Evolutionary conservation across 805 yeast genomes (phyloP), one percentile per base, ranked within the genome.

Genomic region (Yamadazyma laniorum): DNA sequence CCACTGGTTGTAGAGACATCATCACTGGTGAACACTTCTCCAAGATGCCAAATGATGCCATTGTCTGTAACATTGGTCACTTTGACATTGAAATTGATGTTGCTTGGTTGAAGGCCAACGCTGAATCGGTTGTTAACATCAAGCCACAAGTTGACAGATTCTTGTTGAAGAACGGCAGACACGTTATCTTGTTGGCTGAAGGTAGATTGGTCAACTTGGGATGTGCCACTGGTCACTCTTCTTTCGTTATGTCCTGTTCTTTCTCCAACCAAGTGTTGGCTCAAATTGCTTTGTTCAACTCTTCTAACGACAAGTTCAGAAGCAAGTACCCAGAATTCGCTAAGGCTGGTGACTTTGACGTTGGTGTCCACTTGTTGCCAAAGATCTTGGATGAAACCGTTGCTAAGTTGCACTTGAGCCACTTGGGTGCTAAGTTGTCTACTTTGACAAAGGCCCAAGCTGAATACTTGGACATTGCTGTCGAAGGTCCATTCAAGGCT

Each of bases 241-340:
- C 97, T 29, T 91, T 91, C 66, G 99, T 91, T 63, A 91, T 91
- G 99, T 89, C 97, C 49, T 93, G 98, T 77, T 93, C 98, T 40
- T 91, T 91, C 95, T 87, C 97, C 59, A 91, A 91, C 86, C 99
- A 91, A 79, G 98, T 91, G 51, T 79, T 91, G 66, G 99, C 99
- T 58, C 99, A 91, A 78, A 91, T 90, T 62, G 98, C 97, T 59
- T 76, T 90, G 66, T 91, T 77, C 95, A 91, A 89, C 72, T 81
- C 95, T 59, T 61, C 82, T 49, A 89, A 91, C 74, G 72, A 66
- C 45, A 80, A 63, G 49, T 91, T 93, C 87, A 84, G 85, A 72
- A 57, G 76, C 50, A 68, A 82, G 67, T 83, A 70, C 72, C 83
- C 87, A 49, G 98, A 91, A 79, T 91, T 93, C 70, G 77, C 86